phyloP scores from a whole-genome alignment of 139 green algal genomes.

The Picochlorum sp. region DNA sequence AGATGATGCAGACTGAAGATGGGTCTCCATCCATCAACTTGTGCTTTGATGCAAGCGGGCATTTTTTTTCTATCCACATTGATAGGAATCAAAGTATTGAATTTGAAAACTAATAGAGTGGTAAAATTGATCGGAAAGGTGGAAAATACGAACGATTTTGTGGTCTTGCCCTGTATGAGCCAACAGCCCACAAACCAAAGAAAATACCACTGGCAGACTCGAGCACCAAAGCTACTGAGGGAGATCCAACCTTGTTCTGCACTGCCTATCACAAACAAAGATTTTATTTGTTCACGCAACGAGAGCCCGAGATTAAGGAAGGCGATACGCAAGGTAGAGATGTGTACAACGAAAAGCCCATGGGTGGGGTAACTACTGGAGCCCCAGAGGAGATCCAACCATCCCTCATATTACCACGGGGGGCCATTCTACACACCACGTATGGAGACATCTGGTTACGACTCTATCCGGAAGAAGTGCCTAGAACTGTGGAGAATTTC shows the following conservation, averaged over 20 bases:
- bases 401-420: slow-evolving; percentile 46
- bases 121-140: slow-evolving; percentile 79
- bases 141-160: slow-evolving; percentile 95
- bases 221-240: slow-evolving; percentile 7
- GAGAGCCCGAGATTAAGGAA: slow-evolving; percentile 72
- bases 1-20: slow-evolving; percentile 27
- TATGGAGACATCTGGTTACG: slow-evolving; percentile 80
- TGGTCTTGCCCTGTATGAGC: slow-evolving; percentile 78
- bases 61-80: slow-evolving; percentile 88
- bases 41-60: slow-evolving; percentile 85
- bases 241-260: slow-evolving; percentile 78
- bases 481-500: slow-evolving; percentile 97
- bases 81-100: slow-evolving; percentile 93
- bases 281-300: slow-evolving; percentile 86
- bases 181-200: not conserved
- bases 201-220: slow-evolving; percentile 13
- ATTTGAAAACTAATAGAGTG: slow-evolving; percentile 75
- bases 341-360: slow-evolving; percentile 87
- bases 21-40: slow-evolving; percentile 60
- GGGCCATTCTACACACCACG: slow-evolving; percentile 81
- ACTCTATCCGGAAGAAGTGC: slow-evolving; percentile 49
- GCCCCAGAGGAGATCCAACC: slow-evolving; percentile 1
- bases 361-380: not conserved
- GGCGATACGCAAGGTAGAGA: slow-evolving; percentile 61
- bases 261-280: slow-evolving; percentile 77